Base-by-base conservation (phyloP, 306 rosid species). In the Astragalus membranaceus region DNA sequence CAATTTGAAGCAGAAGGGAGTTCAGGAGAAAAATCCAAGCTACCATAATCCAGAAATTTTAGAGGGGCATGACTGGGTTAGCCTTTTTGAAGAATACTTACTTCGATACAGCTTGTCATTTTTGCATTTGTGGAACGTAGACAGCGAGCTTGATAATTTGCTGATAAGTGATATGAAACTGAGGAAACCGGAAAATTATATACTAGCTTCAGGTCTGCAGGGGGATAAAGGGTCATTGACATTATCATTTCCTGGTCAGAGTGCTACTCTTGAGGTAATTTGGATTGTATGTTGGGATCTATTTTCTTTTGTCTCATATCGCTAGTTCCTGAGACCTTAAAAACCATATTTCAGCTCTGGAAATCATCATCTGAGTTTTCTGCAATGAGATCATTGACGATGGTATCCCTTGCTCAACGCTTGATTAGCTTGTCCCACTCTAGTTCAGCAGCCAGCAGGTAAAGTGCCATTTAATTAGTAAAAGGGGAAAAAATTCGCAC, bases 171-270 rank as follows among this genome's bases (percentile, higher is more conserved):
- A 90, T 63, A 86, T 94, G 96, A 85, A 87, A 79, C 85, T 94
- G 61, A 81, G 80, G 89, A 90, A 86, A 79, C 96, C 97, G 26
- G 85, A 84, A 64, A 81, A 86, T 75, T 87, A 90, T 84, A 57
- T 88, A 33, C 79, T 94, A 47, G 88, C 87, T 80, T 86, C 92
- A 53, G 98, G 98, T 74, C 82, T 94, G 78, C 92, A 81, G 73
- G 98, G 98, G 66, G 98, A 94, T 79, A 87, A 84, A 78, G 98
- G 98, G 35, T 90, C 98, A 56, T 65, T 94, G 82, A 94, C 98
- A 14, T 80, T 94, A 84, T 79, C 86, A 20, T 94, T 94, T 88
- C 98, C 97, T 76, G 84, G 86, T 77, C 76, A 72, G 75, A 78
- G 73, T 82, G 83, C 98, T 43, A 78, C 66, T 67, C 91, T 88